These are phyloP conservation scores for Debaryomyces psychrophilus DNA, from an alignment of 1,139 yeast genomes.

Conservation along the genomic window DNA sequence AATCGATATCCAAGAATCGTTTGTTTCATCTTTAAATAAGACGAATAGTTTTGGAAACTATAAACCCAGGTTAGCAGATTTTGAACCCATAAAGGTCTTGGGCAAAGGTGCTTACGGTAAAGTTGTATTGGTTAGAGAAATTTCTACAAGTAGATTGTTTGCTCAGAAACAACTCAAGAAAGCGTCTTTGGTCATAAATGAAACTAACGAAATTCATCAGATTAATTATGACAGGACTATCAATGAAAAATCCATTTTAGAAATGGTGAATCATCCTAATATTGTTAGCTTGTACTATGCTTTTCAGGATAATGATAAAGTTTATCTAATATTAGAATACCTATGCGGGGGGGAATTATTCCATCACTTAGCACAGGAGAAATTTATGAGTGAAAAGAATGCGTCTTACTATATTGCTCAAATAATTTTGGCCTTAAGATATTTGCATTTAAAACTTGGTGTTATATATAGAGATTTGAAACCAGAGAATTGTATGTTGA, in stretches of 20 bases:
- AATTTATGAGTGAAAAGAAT: conserved; percentile 64
- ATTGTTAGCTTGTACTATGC: conserved; percentile 89
- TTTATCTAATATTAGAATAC: conserved; percentile 80
- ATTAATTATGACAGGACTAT: conserved; percentile 43
- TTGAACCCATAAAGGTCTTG: conserved; percentile 76
- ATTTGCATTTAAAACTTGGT: conserved; percentile 72
- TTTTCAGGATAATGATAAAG: conserved; percentile 79
- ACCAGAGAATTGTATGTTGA: conserved; percentile 90
- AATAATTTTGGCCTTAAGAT: conserved; percentile 77
- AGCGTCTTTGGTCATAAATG: conserved; percentile 54
- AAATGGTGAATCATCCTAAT: conserved; percentile 69
- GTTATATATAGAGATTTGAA: conserved; percentile 90
- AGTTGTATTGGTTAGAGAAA: conserved; percentile 75
- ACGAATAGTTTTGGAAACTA: conserved; percentile 15
- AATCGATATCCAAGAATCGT: conserved; percentile 29
- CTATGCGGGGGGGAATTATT: conserved; percentile 94
- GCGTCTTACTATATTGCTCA: conserved; percentile 88
- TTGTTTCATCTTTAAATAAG: conserved; percentile 28
- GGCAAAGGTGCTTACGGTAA: conserved; percentile 94
- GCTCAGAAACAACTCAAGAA: conserved; percentile 90
- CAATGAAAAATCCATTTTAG: conserved; percentile 47
- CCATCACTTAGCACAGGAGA: conserved; percentile 66
- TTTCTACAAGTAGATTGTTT: conserved; percentile 64
- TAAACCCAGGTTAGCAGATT: conserved; percentile 55
- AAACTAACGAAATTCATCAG: conserved; percentile 38